Conservation (phyloP, 2,329 filamentous ascomycete species). For the Xylariales sp. region DNA sequence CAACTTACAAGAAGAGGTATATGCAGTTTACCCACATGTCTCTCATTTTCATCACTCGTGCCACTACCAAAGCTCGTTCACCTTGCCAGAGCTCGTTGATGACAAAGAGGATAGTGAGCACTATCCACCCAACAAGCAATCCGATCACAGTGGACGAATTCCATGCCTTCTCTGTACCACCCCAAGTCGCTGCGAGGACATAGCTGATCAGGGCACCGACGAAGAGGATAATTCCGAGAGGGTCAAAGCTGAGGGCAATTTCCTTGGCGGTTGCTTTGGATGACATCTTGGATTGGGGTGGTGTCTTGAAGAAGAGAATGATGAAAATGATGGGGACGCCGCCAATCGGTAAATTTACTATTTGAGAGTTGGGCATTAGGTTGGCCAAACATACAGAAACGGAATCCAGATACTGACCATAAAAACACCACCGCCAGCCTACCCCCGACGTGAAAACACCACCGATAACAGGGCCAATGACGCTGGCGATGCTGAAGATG, state of each 20-base stretch:
- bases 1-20: constrained; percentile 36
- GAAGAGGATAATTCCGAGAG: constrained; percentile 41
- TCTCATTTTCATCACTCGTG: constrained; percentile 53
- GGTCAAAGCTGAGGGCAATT: constrained; percentile 43
- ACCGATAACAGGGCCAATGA: constrained; percentile 50
- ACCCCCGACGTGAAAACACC: constrained; percentile 49
- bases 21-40: constrained; percentile 46
- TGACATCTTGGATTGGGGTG: constrained; percentile 29
- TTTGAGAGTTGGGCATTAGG: no score
- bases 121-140: constrained; percentile 53
- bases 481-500: constrained; percentile 48
- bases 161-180: constrained; percentile 47
- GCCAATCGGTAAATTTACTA: constrained; percentile 51
- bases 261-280: constrained; percentile 32
- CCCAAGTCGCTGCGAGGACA: constrained; percentile 48
- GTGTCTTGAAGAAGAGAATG: constrained; percentile 45
- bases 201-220: constrained; percentile 44
- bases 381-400: no score
- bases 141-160: constrained; percentile 48
- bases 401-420: constrained; percentile 14
- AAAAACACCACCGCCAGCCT: constrained; percentile 53
- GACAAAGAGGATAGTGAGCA: constrained; percentile 56
- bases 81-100: constrained; percentile 51
- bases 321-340: constrained; percentile 44
- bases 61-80: constrained; percentile 53